Base-by-base conservation (phyloP, 2,329 filamentous ascomycete genomes). In the Diaporthe caulivora region DNA sequence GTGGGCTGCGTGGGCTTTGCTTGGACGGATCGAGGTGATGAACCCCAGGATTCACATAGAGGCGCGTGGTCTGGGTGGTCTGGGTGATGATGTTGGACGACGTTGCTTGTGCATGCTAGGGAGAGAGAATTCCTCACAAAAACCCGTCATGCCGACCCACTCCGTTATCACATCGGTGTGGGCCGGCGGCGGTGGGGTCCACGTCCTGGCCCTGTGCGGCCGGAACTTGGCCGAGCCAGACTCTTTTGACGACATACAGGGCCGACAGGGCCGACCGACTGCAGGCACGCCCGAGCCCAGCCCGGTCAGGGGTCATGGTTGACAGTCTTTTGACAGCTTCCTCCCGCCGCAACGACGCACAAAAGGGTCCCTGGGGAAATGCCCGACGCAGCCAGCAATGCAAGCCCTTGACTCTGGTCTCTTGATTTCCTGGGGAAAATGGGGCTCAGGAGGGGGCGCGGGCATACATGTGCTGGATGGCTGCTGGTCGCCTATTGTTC, bases 81-180 rank as follows among this genome's bases (percentile, higher is more conserved):
- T 69, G 49, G 73, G 57, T 29, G 68, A 6, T 37, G 42, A 37
- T 34, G 44, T 51, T 49, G 40, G 42, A 49, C 21, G 53, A 21
- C 44, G 68, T 37, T 60, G 40, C 26, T 70, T 70, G 68, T 62
- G 54, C 57, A n/a, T 60, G 64, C 49, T 69, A 65, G 47, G 47
- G 64, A 60, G 49, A 34, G 49, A 72, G 37, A 57, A 62, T 47
- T 29, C 58, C 47, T 68, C 70, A 68, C 51, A 51, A 71, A 55
- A 70, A 21, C 51, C 58, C 70, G 60, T 72, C 73, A 72, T 57
- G 44, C 26, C 53, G 71, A 47, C 57, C 55, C 68, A 53, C 51
- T 71, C 58, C 57, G 64, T 72, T 72, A 74, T 74, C 73, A 72
- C 70, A 70, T 64, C 42, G 55, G 62, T 72, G 40, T 47, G n/a